Evolutionary conservation across 345 rosid species (phyloP), one percentile per base, ranked within the genome.

Genomic region (Citrus unshiu): DNA sequence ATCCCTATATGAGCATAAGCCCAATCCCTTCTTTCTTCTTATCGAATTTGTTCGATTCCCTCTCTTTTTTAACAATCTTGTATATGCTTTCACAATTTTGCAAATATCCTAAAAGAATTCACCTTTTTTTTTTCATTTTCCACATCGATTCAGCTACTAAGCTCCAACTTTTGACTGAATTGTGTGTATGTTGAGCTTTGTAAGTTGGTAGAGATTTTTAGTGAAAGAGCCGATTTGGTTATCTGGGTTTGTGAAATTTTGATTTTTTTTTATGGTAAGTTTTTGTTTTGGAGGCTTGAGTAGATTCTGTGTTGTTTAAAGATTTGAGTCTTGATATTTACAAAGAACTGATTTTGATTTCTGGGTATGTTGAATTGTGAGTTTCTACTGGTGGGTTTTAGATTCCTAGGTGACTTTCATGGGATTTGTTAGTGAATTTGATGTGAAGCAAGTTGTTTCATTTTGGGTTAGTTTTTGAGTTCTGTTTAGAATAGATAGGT

Each of bases 401-500:
- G 27, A 62, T 62, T 46, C 73, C 54, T 49, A 58, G 83, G 19
- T 78, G 37, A 37, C 18, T 13, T 77, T 72, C 73, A 43, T 72
- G 62, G 71, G 66, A 73, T 67, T 43, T 68, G 34, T 29, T 6
- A 43, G 73, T 68, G 76, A 74, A 57, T 73, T 69, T 30, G 19
- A 1, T 34, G 62, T 62, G 54, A 63, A 61, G 40, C 16, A 39
- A 59, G 35, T 70, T 30, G 72, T 58, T 71, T 74, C 13, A 7
- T 25, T 71, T 81, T 63, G 76, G 63, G 57, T 67, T 76, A 62
- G 81, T 76, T 75, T 46, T 78, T 72, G 73, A 22, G 56, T 49
- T 77, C 40, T 58, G 21, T 43, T 37, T 22, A 7, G 25, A 69
- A 72, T 30, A 49, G 63, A 70, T 35, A 22, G 34, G 79, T 16